Base-by-base conservation (phyloP, 352 stramenopile genomes). In the Phytopythium vexans region DNA sequence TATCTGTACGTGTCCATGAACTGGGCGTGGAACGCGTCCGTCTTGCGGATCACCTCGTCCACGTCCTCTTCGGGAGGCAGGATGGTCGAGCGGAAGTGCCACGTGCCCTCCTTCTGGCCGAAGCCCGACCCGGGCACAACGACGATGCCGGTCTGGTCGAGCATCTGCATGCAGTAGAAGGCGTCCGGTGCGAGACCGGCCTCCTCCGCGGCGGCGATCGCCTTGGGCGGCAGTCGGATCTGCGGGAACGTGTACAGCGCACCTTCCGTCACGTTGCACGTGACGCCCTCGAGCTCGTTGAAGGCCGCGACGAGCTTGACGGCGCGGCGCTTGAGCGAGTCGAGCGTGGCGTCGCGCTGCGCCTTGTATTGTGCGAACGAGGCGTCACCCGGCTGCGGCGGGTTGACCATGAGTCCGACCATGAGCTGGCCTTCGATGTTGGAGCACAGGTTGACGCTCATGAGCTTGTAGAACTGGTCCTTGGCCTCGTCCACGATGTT, bases 221-320 rank as follows among this genome's bases (percentile, higher is more conserved):
- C 88, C 63, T 91, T 93, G 35, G 68, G 9, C 12, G 97, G 91
- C 43, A 99, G 77, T 41, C 88, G 82, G 50, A 99, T 86, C 44
- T 79, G 80, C 10, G 97, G 97, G 79, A 99, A 99, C 51, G 96
- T 98, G 80, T 99, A 99, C 92, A 99, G 97, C 5, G 97, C 92
- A 45, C 97, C 97, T 65, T 99, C 92, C 3, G 95, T 94, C 56
- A 95, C 88, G 56, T 98, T 96, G 72, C 97, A 99, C 14, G 86
- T 97, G 48, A 99, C 94, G 36, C 97, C 97, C 34, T 98, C 89
- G 44, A 99, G 86, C 40, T 91, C 60, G 71, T 99, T 98, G 37
- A 99, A 94, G 4, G 95, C 96, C 43, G 92, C 68, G 32, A 92
- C 88, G 11, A 99, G 83, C 70, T 98, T 97, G 32, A 87, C 57